Evolutionary conservation across 2,329 filamentous ascomycete genomes (phyloP).

Genomic region (Tolypocladium album): DNA sequence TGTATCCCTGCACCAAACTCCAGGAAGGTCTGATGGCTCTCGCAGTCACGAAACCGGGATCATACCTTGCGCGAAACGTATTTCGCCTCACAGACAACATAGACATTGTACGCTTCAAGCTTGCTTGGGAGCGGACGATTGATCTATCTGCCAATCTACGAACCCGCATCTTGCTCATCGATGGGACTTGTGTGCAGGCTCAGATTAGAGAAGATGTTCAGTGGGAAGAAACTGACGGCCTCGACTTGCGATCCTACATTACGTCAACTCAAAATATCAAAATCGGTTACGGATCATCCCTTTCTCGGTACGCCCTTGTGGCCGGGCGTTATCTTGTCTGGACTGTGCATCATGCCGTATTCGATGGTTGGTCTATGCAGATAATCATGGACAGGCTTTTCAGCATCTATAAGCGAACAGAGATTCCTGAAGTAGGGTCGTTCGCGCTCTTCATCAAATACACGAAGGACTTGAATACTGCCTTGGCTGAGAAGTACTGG

Average conservation of each 20-base stretch:
- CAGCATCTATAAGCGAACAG: constrained; percentile 1
- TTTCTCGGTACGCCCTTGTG: neutral
- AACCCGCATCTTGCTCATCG: neutral
- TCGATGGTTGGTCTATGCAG: constrained; percentile 14
- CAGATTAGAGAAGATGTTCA: neutral
- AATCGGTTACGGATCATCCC: neutral
- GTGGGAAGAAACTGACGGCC: neutral
- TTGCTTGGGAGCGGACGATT: neutral
- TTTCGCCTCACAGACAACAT: neutral
- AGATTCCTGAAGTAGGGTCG: neutral
- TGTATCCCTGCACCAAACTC: neutral
- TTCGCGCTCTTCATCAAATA: constrained; percentile 2
- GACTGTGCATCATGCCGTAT: constrained; percentile 14
- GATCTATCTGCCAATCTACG: neutral
- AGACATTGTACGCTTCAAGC: neutral
- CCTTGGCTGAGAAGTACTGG: constrained; percentile 3
- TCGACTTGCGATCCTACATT: neutral
- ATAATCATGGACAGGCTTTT: constrained; percentile 4
- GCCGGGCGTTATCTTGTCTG: constrained; percentile 9
- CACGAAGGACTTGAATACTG: neutral
- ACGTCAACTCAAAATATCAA: neutral
- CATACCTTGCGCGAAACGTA: neutral
- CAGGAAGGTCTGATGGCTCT: neutral
- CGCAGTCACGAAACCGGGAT: neutral
- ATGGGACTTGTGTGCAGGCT: neutral